Percentiles rank a stretch among this genome's conserved stretches.
Evolutionary conservation across 768 basidiomycete species (phyloP).

Genomic region (Amanita exitialis): DNA sequence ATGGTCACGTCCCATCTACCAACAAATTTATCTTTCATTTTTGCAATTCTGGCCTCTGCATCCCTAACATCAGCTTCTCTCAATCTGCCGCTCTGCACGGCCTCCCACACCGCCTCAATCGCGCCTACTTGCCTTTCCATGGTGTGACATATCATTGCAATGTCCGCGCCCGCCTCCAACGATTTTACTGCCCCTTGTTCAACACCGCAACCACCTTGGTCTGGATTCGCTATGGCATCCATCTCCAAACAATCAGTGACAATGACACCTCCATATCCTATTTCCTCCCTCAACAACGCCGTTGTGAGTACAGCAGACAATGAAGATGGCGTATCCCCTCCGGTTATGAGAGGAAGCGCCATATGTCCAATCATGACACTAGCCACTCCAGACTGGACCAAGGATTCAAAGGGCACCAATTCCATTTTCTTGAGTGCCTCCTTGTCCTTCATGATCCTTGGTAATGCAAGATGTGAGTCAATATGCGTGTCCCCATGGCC

Average conservation of each 20-base stretch:
- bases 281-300: conserved; percentile 36
- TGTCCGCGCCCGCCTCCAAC: conserved; percentile 54
- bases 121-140: conserved; percentile 43
- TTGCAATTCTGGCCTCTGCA: conserved; percentile 35
- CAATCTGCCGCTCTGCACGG: conserved; percentile 35
- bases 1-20: conserved; percentile 28
- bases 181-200: conserved; percentile 46
- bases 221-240: conserved; percentile 51
- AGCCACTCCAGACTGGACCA: conserved; percentile 13
- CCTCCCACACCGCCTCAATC: conserved; percentile 39
- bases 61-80: conserved; percentile 23
- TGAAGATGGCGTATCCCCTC: too few relatives aligned
- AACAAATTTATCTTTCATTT: conserved; percentile 41
- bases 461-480: conserved; percentile 62
- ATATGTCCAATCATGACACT: too few relatives aligned
- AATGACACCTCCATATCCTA: conserved; percentile 48
- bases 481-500: conserved; percentile 68
- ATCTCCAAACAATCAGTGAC: conserved; percentile 75
- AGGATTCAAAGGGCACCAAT: conserved; percentile 49
- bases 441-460: conserved; percentile 43
- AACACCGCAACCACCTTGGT: conserved; percentile 33
- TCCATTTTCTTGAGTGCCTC: conserved; percentile 34
- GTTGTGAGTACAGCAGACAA: conserved; percentile 38
- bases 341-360: too few relatives aligned
- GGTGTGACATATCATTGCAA: conserved; percentile 70